phyloP scores from a whole-genome alignment of 2,329 filamentous ascomycete genomes.

The Thielaviopsis cerberus region DNA sequence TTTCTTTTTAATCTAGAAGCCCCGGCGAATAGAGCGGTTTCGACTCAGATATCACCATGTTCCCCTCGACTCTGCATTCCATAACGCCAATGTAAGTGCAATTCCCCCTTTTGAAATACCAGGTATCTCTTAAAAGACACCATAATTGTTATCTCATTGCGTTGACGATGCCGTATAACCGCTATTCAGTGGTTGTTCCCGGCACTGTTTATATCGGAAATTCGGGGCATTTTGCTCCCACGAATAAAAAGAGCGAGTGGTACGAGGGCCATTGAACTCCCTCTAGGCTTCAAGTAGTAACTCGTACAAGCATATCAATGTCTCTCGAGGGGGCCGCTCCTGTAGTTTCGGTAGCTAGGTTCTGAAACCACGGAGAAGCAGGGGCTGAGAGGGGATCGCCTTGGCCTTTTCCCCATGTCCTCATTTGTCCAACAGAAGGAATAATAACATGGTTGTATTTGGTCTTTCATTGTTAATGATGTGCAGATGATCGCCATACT shows the following conservation, averaged over 20 bases:
- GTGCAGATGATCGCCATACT: background rate
- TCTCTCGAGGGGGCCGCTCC: background rate
- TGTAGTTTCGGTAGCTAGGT: background rate
- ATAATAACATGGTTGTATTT: background rate
- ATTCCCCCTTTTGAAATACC: too few species aligned
- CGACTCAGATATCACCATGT: too few species aligned
- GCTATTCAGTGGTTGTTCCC: too few species aligned
- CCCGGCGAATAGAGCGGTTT: too few species aligned
- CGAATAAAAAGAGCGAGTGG: background rate
- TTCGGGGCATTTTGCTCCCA: background rate
- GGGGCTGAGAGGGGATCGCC: background rate
- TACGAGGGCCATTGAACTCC: too few species aligned
- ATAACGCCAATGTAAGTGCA: too few species aligned
- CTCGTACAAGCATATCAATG: background rate
- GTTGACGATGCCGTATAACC: too few species aligned
- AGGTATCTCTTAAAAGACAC: too few species aligned
- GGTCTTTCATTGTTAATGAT: background rate
- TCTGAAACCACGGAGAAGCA: background rate
- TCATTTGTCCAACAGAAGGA: background rate
- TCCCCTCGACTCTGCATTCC: too few species aligned
- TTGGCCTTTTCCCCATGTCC: background rate
- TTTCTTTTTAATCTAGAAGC: too few species aligned
- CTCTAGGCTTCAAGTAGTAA: too few species aligned
- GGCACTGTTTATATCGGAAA: background rate
- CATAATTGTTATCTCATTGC: too few species aligned